Evolutionary conservation across 2,329 filamentous ascomycete species (phyloP), one percentile per base, ranked within the genome.

Genomic region (Annulohypoxylon truncatum): DNA sequence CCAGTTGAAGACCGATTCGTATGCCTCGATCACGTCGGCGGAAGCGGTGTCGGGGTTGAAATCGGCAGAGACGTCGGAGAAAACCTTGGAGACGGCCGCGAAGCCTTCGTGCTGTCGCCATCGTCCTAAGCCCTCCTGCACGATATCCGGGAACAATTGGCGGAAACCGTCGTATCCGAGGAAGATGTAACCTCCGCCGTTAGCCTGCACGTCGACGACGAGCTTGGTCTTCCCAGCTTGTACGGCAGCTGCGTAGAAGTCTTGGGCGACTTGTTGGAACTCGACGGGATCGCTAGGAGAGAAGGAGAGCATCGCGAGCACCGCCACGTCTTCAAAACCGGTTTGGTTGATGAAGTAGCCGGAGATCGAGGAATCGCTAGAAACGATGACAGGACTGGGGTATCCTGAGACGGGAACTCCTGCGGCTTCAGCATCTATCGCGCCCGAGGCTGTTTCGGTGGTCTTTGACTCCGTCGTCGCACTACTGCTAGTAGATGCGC

Each of bases 151-250:
- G 78, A 87, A 87, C 0, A 87, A 77, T 58, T 81, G 71, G 64
- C 84, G 84, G 79, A 88, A 87, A 18, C 87, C 78, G 69, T 87
- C 85, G 70, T 86, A 85, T 10, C 83, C 85, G 33, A 84, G 80
- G 42, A 86, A 77, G 46, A 87, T 84, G 10, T 80, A 82, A 7
- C 86, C 85, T 33, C 85, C 85, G 1, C 81, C 83, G 60, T 88
- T 88, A n/a, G 82, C 82, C 2, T 80, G 82, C 4, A 88, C 77
- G 66, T 88, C 86, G 26, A 88, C 78, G 29, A 88, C 82, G 0
- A 88, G 79, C 72, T 86, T 87, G 62, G 79, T 87, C 78, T 86
- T 87, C 35, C 83, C 84, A 4, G 79, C 82, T 26, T 79, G 77
- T 51, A 82, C 81, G 28, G 74, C 74, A 3, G 68, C 68, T 9